Base-by-base conservation (phyloP, 805 yeast genomes). In the Cyberlindnera petersonii region DNA sequence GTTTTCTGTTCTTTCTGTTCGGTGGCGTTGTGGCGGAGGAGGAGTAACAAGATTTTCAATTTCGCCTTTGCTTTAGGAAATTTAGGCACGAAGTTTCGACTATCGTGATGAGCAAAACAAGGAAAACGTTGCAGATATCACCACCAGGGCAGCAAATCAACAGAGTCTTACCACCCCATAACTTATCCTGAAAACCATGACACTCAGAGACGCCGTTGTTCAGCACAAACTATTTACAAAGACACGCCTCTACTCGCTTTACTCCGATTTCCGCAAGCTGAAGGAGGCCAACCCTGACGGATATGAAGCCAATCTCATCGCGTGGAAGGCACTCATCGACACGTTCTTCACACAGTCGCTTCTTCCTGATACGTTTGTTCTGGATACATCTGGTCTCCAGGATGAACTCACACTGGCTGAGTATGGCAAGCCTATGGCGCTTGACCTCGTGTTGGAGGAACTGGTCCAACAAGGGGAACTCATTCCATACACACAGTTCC, bases 221-320 rank as follows among this genome's bases (percentile, higher is more conserved):
- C 18, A n/a, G 9, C 56, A 56, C 39, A 35, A 48, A 6, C 47
- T 55, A 10, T 56, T 56, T 44, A 55, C 63, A 17, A 55, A 44
- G 56, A 63, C 70, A 6, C 54, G 72, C 22, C 41, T 66, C 14
- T 54, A 48, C 29, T 67, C 72, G 5, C 53, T 67, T 1, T 67
- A 66, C 43, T 63, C 63, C 4, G 71, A 65, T 43, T 65, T 65
- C 43, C 53, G 64, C 31, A 55, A 53, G 26, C 48, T 65, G 24
- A 50, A 59, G 29, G 65, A 65, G 15, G 46, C 60, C 16, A 67
- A 67, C 42, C 60, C 60, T 9, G 71, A 67, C n/a, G 72, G 72
- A 1, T 67, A 59, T 31, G 58, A 53, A 26, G 71, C 71, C 8
- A 67, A 67, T 39, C 45, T 66, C 30, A 49, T 52, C 17, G 61